A percentile compares a stretch with the other conserved stretches of the same genome.
These are phyloP conservation scores for Linum tenue DNA, from an alignment of 345 rosid species.

Conservation along the genomic window DNA sequence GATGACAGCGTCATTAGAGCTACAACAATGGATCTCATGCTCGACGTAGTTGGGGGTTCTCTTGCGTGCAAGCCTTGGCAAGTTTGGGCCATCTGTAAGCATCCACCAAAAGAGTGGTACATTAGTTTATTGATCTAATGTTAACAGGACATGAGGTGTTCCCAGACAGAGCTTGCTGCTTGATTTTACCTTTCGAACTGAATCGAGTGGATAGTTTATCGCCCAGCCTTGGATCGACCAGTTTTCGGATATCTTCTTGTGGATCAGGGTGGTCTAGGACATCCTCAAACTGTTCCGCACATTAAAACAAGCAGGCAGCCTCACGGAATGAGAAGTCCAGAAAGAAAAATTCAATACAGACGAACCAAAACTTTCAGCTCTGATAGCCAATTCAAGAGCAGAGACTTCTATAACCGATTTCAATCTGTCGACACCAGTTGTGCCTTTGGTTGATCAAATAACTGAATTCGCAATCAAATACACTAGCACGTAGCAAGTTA, in stretches of 20 bases:
- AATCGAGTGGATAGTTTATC: conserved; percentile 4
- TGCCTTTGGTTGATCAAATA: no score
- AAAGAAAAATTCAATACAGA: background rate
- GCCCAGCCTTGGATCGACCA: conserved; percentile 11
- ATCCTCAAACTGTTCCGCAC: conserved; percentile 6
- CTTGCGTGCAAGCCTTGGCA: conserved; percentile 7
- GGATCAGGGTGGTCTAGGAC: conserved; percentile 8
- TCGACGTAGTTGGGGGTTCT: conserved; percentile 6
- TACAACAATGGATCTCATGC: conserved; percentile 9
- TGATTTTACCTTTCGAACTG: conserved; percentile 7
- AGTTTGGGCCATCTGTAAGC: conserved; percentile 9
- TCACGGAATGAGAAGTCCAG: background rate
- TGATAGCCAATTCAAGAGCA: no score
- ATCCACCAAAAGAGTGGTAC: background rate
- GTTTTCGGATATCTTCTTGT: background rate
- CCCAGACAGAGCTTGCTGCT: no score
- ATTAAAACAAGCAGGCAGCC: background rate
- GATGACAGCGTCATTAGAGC: conserved; percentile 10
- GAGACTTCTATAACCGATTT: no score
- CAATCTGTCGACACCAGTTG: no score
- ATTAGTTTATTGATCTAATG: background rate
- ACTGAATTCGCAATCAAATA: no score
- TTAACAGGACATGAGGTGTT: background rate
- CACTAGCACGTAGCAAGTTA: no score
- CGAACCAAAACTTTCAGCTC: background rate